Evolutionary conservation across 2,329 filamentous ascomycete genomes (phyloP).

Genomic region (Furcasterigmium furcatum): DNA sequence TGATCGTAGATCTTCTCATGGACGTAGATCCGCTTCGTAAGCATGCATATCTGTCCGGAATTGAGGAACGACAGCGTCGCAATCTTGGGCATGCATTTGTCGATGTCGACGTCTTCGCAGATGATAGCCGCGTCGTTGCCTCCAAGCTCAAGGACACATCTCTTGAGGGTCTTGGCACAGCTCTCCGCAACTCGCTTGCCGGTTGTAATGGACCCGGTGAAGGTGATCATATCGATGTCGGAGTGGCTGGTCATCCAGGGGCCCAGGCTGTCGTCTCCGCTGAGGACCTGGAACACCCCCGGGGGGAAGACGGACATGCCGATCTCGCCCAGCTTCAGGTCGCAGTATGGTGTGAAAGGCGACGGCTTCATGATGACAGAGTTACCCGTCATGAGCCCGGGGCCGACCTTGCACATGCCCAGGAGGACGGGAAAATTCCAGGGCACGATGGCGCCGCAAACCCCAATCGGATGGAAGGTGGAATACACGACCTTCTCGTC

Average conservation of each 20-base stretch:
- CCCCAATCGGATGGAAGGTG: conserved; percentile 28
- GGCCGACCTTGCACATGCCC: conserved; percentile 49
- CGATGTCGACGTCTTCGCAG: conserved; percentile 52
- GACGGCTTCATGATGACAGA: conserved; percentile 54
- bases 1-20: conserved; percentile 56
- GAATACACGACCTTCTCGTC: conserved; percentile 20
- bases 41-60: conserved; percentile 37
- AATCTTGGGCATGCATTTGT: conserved; percentile 28
- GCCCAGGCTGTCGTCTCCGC: conserved; percentile 59
- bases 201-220: conserved; percentile 58
- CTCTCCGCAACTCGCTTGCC: conserved; percentile 59
- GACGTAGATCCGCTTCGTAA: conserved; percentile 54
- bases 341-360: conserved; percentile 55
- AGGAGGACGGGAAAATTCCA: conserved; percentile 46
- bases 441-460: conserved; percentile 43
- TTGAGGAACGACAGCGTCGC: conserved; percentile 53
- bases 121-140: conserved; percentile 62
- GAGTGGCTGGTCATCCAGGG: conserved; percentile 57
- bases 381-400: conserved; percentile 55
- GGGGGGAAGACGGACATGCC: conserved; percentile 55
- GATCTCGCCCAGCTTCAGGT: conserved; percentile 57
- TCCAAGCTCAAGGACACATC: conserved; percentile 58
- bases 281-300: conserved; percentile 59
- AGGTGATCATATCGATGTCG: conserved; percentile 58
- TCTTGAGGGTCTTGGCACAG: conserved; percentile 55